Conservation (phyloP, 2,329 filamentous ascomycete species). For the Fusarium hainanense region DNA sequence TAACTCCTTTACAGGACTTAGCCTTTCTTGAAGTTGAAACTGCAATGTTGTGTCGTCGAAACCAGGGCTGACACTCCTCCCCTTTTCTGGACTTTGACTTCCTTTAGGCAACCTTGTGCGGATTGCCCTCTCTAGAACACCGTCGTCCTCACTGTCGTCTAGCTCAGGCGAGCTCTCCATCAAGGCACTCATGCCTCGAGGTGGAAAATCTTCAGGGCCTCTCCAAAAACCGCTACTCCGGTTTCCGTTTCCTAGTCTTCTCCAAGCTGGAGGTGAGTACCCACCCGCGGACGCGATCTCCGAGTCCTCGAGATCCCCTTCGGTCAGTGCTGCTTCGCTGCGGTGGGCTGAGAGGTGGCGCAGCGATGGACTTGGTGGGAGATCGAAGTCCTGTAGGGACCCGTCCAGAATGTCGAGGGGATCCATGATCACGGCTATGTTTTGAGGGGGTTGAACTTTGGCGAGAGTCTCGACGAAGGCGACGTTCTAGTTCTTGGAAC, state of each 20-base stretch:
- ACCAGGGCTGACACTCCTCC: constrained; percentile 59
- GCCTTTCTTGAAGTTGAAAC: constrained; percentile 45
- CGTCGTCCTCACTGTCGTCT: constrained; percentile 51
- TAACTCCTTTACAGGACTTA: constrained; percentile 42
- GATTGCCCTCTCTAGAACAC: constrained; percentile 63
- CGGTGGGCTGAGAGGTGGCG: constrained; percentile 49
- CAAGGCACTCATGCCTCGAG: constrained; percentile 49
- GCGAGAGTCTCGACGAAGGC: constrained; percentile 28
- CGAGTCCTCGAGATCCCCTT: constrained; percentile 56
- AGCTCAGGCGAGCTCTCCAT: constrained; percentile 43
- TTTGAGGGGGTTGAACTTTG: constrained; percentile 20
- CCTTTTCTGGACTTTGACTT: constrained; percentile 66
- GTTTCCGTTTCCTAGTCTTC: constrained; percentile 69
- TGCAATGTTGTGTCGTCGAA: constrained; percentile 55
- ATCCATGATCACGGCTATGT: constrained; percentile 46
- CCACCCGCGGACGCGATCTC: constrained; percentile 64
- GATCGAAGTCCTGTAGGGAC: constrained; percentile 67
- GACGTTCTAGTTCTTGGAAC: constrained; percentile 34
- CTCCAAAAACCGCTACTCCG: constrained; percentile 71
- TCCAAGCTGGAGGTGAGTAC: constrained; percentile 71
- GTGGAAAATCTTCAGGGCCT: constrained; percentile 61
- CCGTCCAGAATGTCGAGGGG: constrained; percentile 59
- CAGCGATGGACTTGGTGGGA: constrained; percentile 56
- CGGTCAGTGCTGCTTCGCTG: constrained; percentile 52
- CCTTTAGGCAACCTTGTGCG: constrained; percentile 66